Base-by-base conservation (phyloP, 768 basidiomycete genomes). In the Boletus pseudo-olivaceus region DNA sequence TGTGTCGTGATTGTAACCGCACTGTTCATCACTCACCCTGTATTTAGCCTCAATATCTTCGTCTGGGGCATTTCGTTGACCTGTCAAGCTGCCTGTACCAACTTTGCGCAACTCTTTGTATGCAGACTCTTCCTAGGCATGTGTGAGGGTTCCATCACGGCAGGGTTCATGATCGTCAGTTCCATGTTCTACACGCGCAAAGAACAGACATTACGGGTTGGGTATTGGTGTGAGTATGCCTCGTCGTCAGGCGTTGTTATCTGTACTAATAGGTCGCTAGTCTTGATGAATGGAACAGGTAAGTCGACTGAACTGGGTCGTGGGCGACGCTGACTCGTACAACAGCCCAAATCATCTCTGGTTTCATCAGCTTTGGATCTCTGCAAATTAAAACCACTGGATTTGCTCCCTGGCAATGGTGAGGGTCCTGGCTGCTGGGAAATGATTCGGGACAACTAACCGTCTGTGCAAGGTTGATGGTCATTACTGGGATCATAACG, bases 341-440 rank as follows among this genome's bases (percentile, higher is more conserved):
- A 1, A 23, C 54, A 85, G 87, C 88, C 7, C 83, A 85, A 67
- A 88, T 88, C 34, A 80, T 88, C 34, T 76, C 79, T 19, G 86
- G 84, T 1, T 87, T 90, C 65, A 78, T 81, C 48, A 81, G 83
- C 60, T 89, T 86, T 65, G 87, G 86, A 7, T 64, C 76, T 0
- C 65, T 88, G 29, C 86, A 88, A 46, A 87, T 86, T 56, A 69
- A 78, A 32, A 83, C 83, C 0, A 48, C 54, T 12, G 64, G 70
- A 2, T 83, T 88, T 47, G 80, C 82, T 53, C 86, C 87, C 0
- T 88, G 87, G 87, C 85, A 88, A 74, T 89, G 88, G 87, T 76
- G 57, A 44, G 65, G 23, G 37, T 43, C 10, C 37, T 52, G 3
- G 46, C 27, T n/a, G 46, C 20, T 20, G 54, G 34, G 23, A 33